Percentiles rank a stretch among this genome's conserved stretches.
These are phyloP conservation scores for Rhododendron molle DNA, from an alignment of 148 eudicot genomes.

Conservation along the genomic window DNA sequence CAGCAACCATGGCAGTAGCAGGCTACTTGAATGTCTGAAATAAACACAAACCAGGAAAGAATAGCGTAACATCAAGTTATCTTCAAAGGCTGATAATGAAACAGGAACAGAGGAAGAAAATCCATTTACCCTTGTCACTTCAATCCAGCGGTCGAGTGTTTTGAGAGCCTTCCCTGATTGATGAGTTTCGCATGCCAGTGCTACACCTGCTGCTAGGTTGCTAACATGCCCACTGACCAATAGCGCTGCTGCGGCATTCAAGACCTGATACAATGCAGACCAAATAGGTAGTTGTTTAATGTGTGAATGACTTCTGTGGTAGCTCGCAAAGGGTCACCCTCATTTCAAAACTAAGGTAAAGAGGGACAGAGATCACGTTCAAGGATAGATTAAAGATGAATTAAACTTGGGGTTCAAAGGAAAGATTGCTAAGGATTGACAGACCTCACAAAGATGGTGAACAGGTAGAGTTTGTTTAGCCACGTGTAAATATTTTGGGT, in stretches of 20 bases:
- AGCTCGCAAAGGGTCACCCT: neutral
- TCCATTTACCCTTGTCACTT: constrained; percentile 52
- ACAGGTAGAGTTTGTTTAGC: neutral
- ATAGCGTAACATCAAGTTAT: neutral
- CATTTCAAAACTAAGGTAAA: no score
- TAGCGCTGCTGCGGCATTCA: constrained; percentile 87
- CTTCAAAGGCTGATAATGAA: neutral
- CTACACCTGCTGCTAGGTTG: constrained; percentile 61
- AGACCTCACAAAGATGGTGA: neutral
- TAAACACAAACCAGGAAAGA: neutral
- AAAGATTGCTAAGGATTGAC: neutral
- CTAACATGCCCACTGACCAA: constrained; percentile 63
- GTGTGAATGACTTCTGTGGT: neutral
- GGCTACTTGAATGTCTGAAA: neutral
- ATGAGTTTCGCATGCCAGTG: constrained; percentile 67
- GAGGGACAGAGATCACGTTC: neutral
- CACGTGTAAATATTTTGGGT: neutral
- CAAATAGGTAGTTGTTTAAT: neutral
- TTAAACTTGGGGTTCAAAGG: neutral
- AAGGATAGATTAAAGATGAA: neutral
- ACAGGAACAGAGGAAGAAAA: neutral
- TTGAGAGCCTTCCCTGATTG: constrained; percentile 56
- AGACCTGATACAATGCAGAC: constrained; percentile 32
- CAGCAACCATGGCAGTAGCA: neutral
- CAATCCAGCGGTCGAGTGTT: constrained; percentile 56